These are phyloP conservation scores for Candida sp. DNA, from an alignment of 1,139 yeast genomes.

Conservation along the genomic window DNA sequence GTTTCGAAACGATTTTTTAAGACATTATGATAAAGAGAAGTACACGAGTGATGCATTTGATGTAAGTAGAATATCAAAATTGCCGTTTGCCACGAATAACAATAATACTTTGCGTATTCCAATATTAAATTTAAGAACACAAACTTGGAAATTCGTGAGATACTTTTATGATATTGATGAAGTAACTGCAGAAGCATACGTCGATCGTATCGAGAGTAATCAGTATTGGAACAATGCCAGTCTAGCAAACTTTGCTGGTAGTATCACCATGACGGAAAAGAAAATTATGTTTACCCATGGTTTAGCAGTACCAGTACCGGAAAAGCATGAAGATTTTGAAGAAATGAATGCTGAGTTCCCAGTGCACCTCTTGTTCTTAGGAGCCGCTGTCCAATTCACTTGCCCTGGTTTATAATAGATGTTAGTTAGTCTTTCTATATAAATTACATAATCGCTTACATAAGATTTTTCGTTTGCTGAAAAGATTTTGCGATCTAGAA, in stretches of 20 bases:
- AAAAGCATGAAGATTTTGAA: constrained; percentile 22
- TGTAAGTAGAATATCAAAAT: constrained; percentile 29
- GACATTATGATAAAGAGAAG: constrained; percentile 27
- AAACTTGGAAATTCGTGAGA: constrained; percentile 40
- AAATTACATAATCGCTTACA: not conserved
- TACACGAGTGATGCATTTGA: constrained; percentile 34
- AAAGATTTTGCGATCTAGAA: constrained; percentile 1
- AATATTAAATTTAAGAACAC: constrained; percentile 38
- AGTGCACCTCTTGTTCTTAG: constrained; percentile 24
- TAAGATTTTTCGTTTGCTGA: not conserved
- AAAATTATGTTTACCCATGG: constrained; percentile 40
- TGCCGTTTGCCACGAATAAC: constrained; percentile 26
- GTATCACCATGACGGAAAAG: constrained; percentile 32
- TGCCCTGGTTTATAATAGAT: constrained; percentile 28
- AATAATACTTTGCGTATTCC: constrained; percentile 31
- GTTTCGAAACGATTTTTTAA: constrained; percentile 31
- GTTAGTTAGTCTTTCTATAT: not conserved
- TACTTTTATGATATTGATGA: constrained; percentile 32
- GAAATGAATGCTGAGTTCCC: constrained; percentile 18
- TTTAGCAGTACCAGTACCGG: constrained; percentile 28
- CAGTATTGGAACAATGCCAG: constrained; percentile 28
- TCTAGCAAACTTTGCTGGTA: constrained; percentile 29
- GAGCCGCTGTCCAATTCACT: constrained; percentile 34
- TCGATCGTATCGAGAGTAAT: constrained; percentile 18
- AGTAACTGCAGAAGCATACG: constrained; percentile 17